A percentile compares a stretch with the other conserved stretches of the same genome.
Evolutionary conservation across 148 eudicot species (phyloP).

Genomic region (Amaranthus cruentus): DNA sequence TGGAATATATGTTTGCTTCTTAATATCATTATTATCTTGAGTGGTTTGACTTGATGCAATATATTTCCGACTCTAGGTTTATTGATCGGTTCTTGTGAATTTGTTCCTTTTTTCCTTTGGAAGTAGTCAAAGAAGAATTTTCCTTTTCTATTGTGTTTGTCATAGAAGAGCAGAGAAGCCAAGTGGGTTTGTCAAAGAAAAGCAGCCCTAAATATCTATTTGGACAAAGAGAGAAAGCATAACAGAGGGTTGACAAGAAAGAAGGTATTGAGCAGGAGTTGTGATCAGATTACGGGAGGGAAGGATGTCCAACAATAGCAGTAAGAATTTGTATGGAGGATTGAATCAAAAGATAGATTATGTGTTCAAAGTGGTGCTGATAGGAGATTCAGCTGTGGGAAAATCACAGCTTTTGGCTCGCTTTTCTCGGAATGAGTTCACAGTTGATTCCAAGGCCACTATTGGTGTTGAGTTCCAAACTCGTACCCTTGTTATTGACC

Average conservation of each 20-base stretch:
- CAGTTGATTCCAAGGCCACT: conserved; percentile 28
- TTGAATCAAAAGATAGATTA: conserved; percentile 32
- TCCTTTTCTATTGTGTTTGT: background rate
- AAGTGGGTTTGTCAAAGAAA: background rate
- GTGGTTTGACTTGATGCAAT: background rate
- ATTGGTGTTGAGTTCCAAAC: conserved; percentile 31
- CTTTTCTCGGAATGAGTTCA: conserved; percentile 32
- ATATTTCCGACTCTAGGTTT: background rate
- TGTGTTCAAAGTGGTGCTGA: conserved; percentile 31
- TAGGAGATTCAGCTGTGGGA: conserved; percentile 30
- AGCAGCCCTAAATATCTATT: background rate
- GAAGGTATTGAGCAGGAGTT: background rate
- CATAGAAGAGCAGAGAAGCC: background rate
- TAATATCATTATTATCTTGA: background rate
- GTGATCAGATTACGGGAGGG: background rate
- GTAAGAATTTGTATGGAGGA: conserved; percentile 18
- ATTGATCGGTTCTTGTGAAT: background rate
- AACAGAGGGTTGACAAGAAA: background rate
- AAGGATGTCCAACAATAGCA: conserved; percentile 14
- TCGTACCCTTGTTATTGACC: conserved; percentile 25
- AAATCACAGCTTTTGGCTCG: conserved; percentile 34
- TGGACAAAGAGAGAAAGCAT: background rate
- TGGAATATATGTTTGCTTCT: background rate
- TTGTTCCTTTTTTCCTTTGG: background rate
- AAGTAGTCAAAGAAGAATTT: background rate